Conservation (phyloP, 176 grass and related monocot species). For the Cenchrus fungigraminus region DNA sequence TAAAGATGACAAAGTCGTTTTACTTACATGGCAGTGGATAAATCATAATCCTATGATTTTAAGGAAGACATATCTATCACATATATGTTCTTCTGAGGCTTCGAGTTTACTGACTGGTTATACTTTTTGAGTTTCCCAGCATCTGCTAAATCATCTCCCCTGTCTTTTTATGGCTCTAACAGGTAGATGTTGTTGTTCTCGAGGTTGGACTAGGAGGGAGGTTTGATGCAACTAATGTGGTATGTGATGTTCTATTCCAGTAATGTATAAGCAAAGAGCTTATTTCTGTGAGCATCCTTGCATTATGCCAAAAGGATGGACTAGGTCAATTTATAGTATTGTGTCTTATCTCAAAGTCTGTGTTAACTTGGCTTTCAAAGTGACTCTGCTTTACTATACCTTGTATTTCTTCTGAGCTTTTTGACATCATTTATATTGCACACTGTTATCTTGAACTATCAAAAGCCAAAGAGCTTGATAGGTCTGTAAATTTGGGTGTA, state of each 20-base stretch:
- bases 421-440: background rate
- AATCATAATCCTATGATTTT: background rate
- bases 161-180: constrained; percentile 34
- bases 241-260: constrained; percentile 45
- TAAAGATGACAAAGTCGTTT: background rate
- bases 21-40: background rate
- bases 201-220: constrained; percentile 98
- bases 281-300: constrained; percentile 3
- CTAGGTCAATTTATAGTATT: background rate
- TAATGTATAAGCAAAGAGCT: background rate
- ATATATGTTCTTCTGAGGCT: constrained; percentile 11
- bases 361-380: constrained; percentile 18
- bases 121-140: constrained; percentile 2
- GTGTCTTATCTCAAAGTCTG: background rate
- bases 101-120: background rate
- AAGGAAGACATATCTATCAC: background rate
- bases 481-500: constrained; percentile 43
- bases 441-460: constrained; percentile 15
- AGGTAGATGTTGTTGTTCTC: constrained; percentile 96
- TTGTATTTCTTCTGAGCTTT: constrained; percentile 15
- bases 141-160: background rate
- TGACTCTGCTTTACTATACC: background rate
- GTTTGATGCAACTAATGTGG: constrained; percentile 98
- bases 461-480: constrained; percentile 24
- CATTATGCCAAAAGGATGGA: background rate